phyloP scores from a whole-genome alignment of 148 eudicot species.

The Fagopyrum esculentum region DNA sequence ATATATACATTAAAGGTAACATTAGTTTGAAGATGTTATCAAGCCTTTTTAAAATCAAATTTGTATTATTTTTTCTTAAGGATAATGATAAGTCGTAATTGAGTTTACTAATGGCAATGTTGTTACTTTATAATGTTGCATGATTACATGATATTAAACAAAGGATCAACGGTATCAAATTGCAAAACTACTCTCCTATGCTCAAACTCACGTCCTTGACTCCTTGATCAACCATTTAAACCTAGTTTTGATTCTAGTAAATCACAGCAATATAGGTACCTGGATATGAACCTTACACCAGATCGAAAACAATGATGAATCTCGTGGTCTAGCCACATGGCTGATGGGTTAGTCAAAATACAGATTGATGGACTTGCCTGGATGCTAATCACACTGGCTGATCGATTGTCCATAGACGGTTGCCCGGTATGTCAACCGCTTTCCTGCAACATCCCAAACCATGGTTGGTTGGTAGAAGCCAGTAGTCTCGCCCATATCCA shows the following conservation, averaged over 20 bases:
- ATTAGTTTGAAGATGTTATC: too few species aligned
- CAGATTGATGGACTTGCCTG: neutral
- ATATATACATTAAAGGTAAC: too few species aligned
- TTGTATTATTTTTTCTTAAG: too few species aligned
- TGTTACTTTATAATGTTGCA: too few species aligned
- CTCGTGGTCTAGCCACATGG: neutral
- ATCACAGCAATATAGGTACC: neutral
- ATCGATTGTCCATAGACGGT: neutral
- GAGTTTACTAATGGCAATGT: too few species aligned
- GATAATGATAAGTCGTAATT: too few species aligned
- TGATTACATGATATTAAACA: too few species aligned
- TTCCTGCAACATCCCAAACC: neutral
- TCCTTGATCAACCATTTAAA: neutral
- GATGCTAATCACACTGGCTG: neutral
- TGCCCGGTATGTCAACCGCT: neutral
- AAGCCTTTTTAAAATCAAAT: too few species aligned
- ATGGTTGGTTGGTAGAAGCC: constrained; percentile 12
- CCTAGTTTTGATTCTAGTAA: neutral
- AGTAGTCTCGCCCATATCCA: constrained; percentile 15
- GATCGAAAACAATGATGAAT: neutral
- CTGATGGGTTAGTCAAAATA: neutral
- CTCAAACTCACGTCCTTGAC: neutral
- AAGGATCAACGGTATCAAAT: too few species aligned
- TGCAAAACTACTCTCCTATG: too few species aligned
- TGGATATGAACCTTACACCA: constrained; percentile 5